Base-by-base conservation (phyloP, 2,329 filamentous ascomycete genomes). In the Tolypocladium sp. region DNA sequence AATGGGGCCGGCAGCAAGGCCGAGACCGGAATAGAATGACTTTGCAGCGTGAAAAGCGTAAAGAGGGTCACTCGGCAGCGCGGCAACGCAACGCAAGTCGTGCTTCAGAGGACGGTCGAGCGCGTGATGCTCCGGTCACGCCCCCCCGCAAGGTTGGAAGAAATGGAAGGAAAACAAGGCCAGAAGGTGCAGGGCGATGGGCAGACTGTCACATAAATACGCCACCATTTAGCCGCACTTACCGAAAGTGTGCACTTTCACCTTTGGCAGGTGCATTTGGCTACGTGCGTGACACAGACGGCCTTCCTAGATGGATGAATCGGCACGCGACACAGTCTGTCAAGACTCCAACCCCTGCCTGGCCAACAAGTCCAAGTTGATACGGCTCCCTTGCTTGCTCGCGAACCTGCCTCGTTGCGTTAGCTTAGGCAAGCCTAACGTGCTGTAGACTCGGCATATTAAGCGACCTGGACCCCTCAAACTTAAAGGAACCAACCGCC, bases 181-280 rank as follows among this genome's bases (percentile, higher is more conserved):
- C 38, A 40, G 41, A 59, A 59, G 55, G 58, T 59, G 58, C 58
- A 30, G 38, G 27, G 56, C 22, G 49, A 59, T 57, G 40, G 58
- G 52, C 58, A 41, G 55, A n/a, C n/a, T n/a, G n/a, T n/a, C n/a
- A n/a, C n/a, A n/a, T n/a, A n/a, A n/a, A n/a, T n/a, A n/a, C n/a
- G n/a, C n/a, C n/a, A n/a, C n/a, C n/a, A n/a, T n/a, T n/a, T n/a
- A n/a, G n/a, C n/a, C n/a, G n/a, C n/a, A n/a, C n/a, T n/a, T n/a
- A n/a, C n/a, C n/a, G n/a, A n/a, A n/a, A n/a, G n/a, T n/a, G n/a
- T n/a, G n/a, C n/a, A n/a, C n/a, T n/a, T n/a, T n/a, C n/a, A n/a
- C n/a, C n/a, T n/a, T n/a, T n/a, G n/a, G n/a, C n/a, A n/a, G n/a
- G n/a, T n/a, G n/a, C n/a, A n/a, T n/a, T n/a, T n/a, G n/a, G n/a